Conservation (phyloP, 2,329 filamentous ascomycete genomes). For the Trichoderma sp. region DNA sequence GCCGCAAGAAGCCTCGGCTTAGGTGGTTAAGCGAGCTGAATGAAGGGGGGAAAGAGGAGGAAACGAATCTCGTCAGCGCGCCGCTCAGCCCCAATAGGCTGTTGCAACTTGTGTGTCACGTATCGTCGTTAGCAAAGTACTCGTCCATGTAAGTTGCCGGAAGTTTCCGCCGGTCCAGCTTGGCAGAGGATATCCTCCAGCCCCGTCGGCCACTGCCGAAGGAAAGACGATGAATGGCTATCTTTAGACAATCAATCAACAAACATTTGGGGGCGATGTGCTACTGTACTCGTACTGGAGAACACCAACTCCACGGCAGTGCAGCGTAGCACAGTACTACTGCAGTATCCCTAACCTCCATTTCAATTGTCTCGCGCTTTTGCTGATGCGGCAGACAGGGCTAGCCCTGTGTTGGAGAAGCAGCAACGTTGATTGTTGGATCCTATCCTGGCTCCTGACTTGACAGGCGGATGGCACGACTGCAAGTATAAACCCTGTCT, state of each 20-base stretch:
- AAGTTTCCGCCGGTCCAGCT: slow-evolving; percentile 5
- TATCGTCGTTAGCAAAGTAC: background rate
- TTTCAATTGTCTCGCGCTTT: background rate
- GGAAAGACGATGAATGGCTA: background rate
- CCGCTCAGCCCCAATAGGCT: background rate
- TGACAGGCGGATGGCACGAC: background rate
- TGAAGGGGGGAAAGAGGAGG: background rate
- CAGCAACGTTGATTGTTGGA: background rate
- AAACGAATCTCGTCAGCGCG: background rate
- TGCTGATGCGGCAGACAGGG: background rate
- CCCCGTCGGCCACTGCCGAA: slow-evolving; percentile 2
- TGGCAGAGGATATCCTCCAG: background rate
- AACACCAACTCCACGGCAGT: background rate
- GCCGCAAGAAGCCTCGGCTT: background rate
- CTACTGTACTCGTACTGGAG: background rate
- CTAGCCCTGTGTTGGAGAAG: slow-evolving; percentile 7
- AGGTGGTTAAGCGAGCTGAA: background rate
- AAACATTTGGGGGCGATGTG: background rate
- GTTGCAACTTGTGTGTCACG: slow-evolving; percentile 9
- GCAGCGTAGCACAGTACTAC: background rate
- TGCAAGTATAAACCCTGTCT: background rate
- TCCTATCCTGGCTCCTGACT: background rate
- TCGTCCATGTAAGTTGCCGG: background rate
- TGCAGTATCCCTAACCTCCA: background rate
- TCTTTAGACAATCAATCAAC: background rate